Evolutionary conservation across 176 grass and related monocot genomes (phyloP).

Genomic region (Oropetium thomaeum): DNA sequence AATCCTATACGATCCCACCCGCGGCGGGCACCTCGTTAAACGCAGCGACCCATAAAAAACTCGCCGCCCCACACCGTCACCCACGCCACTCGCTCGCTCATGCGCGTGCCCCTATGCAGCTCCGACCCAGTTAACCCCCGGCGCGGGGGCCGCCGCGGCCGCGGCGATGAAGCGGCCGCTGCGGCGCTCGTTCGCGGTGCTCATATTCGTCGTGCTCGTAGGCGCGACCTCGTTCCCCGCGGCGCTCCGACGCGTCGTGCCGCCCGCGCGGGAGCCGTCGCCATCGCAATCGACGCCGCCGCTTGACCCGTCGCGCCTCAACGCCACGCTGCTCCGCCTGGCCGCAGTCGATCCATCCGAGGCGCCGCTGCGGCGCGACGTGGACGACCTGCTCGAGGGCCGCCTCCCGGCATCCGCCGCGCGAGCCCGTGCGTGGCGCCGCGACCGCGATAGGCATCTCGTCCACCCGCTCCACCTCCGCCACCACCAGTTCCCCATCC

Average conservation of each 20-base stretch:
- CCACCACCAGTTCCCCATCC: slow-evolving; percentile 33
- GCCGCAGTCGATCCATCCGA: slow-evolving; percentile 54
- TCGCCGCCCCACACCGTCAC: slow-evolving; percentile 12
- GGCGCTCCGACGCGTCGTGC: slow-evolving; percentile 13
- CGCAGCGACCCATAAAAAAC: slow-evolving; percentile 8
- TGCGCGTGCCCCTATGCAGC: slow-evolving; percentile 32
- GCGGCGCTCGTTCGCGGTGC: slow-evolving; percentile 48
- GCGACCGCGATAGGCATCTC: slow-evolving; percentile 44
- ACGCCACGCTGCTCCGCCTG: slow-evolving; percentile 75
- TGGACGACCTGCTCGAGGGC: slow-evolving; percentile 69
- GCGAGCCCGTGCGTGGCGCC: slow-evolving; percentile 38
- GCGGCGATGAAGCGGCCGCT: slow-evolving; percentile 51
- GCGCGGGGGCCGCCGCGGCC: slow-evolving; percentile 4
- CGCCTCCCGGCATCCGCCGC: slow-evolving; percentile 42
- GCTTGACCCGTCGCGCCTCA: slow-evolving; percentile 30
- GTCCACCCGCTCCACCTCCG: slow-evolving; percentile 41
- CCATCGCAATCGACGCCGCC: not conserved
- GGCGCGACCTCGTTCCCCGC: slow-evolving; percentile 30
- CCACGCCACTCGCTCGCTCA: not conserved
- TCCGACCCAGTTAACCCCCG: slow-evolving; percentile 28
- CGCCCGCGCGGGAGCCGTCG: not conserved
- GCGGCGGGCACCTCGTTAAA: not conserved
- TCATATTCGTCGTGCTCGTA: slow-evolving; percentile 48
- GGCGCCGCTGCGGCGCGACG: slow-evolving; percentile 47
- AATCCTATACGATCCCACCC: slow-evolving; percentile 20